Evolutionary conservation across 2,329 filamentous ascomycete genomes (phyloP).

Genomic region (Venturia effusa): DNA sequence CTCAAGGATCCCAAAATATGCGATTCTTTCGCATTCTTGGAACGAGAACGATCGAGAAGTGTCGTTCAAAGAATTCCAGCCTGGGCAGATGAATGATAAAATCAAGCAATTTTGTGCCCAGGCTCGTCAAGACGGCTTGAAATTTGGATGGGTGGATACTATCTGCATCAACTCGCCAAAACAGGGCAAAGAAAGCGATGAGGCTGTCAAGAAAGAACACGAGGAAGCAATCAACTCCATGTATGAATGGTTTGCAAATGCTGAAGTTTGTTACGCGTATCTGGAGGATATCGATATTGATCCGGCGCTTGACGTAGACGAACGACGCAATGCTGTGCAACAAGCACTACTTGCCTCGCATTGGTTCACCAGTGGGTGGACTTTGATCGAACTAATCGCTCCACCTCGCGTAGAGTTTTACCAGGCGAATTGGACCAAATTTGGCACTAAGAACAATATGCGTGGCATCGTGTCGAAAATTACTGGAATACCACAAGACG

Average conservation of each 20-base stretch:
- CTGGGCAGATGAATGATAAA: neutral
- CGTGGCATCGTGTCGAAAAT: neutral
- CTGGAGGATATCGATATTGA: neutral
- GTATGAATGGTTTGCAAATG: constrained; percentile 12
- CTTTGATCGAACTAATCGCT: constrained; percentile 11
- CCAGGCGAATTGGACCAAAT: neutral
- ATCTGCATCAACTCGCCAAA: constrained; percentile 9
- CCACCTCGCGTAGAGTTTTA: constrained; percentile 8
- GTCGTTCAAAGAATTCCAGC: neutral
- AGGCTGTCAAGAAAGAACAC: neutral
- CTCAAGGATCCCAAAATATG: constrained; percentile 11
- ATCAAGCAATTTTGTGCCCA: constrained; percentile 2
- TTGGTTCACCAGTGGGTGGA: constrained; percentile 13
- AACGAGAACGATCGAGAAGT: neutral
- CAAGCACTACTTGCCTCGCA: neutral
- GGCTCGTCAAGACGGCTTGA: constrained; percentile 13
- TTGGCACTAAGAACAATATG: constrained; percentile 2
- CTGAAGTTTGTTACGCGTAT: constrained; percentile 10
- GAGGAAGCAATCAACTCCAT: constrained; percentile 12
- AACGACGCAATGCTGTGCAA: neutral
- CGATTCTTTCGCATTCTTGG: constrained; percentile 19
- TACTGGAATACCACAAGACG: constrained; percentile 5
- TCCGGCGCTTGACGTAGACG: neutral
- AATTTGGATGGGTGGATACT: constrained; percentile 11
- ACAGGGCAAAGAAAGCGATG: neutral